Conservation (phyloP, 148 eudicot species). For the Vaccinium darrowii region DNA sequence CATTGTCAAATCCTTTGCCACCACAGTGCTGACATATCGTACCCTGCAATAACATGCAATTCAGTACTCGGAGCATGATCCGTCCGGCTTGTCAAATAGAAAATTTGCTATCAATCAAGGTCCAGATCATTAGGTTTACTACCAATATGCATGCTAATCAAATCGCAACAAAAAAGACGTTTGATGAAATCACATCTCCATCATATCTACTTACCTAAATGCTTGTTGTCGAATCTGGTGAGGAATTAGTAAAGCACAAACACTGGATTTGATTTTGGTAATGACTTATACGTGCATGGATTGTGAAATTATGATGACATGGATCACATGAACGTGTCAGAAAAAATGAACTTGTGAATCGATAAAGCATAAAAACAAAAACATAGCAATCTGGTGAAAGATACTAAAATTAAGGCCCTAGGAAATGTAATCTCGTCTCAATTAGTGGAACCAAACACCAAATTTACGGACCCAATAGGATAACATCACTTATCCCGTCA, state of each 20-base stretch:
- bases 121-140: background rate
- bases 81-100: background rate
- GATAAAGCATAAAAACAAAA: background rate
- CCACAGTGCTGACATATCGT: slow-evolving; percentile 63
- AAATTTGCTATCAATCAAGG: background rate
- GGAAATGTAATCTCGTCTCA: too few relatives aligned
- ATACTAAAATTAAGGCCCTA: background rate
- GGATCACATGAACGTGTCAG: background rate
- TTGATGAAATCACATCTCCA: background rate
- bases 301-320: background rate
- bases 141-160: background rate
- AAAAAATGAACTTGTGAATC: background rate
- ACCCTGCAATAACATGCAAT: slow-evolving; percentile 29
- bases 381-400: background rate
- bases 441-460: too few relatives aligned
- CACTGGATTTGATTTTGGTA: background rate
- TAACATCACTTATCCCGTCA: too few relatives aligned
- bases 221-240: too few relatives aligned
- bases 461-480: background rate
- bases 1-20: slow-evolving; percentile 43
- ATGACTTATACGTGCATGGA: background rate
- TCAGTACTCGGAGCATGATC: background rate
- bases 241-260: too few relatives aligned
- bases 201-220: background rate
- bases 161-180: background rate